Percentiles rank a stretch among this genome's conserved stretches.
Conservation (phyloP, 2,329 filamentous ascomycete species). For the Cladosporium sp. region DNA sequence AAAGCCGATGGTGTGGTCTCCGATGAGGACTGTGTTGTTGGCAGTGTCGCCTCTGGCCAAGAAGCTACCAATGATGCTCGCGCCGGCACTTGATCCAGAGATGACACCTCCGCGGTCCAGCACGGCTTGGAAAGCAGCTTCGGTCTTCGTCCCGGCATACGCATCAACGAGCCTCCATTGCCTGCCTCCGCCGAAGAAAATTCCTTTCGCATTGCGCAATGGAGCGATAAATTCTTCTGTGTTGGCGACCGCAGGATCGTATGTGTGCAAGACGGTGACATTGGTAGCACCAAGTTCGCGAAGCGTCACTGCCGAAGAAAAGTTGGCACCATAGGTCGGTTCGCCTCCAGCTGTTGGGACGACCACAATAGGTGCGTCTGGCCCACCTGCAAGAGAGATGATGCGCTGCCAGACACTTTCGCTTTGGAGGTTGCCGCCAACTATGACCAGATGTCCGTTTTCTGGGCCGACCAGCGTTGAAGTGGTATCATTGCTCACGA, state of each 20-base stretch:
- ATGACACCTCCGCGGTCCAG: constrained; percentile 22
- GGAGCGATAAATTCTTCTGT: constrained; percentile 21
- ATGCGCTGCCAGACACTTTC: constrained; percentile 19
- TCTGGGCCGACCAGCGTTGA: constrained; percentile 14
- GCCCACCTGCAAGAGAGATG: constrained; percentile 19
- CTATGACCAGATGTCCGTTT: constrained; percentile 19
- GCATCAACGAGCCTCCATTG: constrained; percentile 23
- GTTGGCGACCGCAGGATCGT: constrained; percentile 19
- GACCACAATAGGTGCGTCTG: constrained; percentile 17
- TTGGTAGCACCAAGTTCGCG: constrained; percentile 19
- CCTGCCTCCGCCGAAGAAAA: constrained; percentile 23
- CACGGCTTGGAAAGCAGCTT: constrained; percentile 19
- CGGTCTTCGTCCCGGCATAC: constrained; percentile 20
- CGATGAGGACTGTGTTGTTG: constrained; percentile 21
- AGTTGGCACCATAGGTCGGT: constrained; percentile 17
- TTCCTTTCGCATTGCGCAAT: constrained; percentile 15
- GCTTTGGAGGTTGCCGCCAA: constrained; percentile 19
- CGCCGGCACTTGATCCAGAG: constrained; percentile 19
- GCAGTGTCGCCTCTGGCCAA: constrained; percentile 21
- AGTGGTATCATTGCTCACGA: not conserved
- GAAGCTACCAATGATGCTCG: constrained; percentile 21
- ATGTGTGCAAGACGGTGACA: constrained; percentile 21
- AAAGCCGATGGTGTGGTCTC: constrained; percentile 21
- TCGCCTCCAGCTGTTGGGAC: constrained; percentile 22
- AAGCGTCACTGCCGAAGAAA: constrained; percentile 16